Percentiles rank a stretch among this genome's conserved stretches.
phyloP scores from a whole-genome alignment of 2,329 filamentous ascomycete species.

The Aspergillus tubingensis region DNA sequence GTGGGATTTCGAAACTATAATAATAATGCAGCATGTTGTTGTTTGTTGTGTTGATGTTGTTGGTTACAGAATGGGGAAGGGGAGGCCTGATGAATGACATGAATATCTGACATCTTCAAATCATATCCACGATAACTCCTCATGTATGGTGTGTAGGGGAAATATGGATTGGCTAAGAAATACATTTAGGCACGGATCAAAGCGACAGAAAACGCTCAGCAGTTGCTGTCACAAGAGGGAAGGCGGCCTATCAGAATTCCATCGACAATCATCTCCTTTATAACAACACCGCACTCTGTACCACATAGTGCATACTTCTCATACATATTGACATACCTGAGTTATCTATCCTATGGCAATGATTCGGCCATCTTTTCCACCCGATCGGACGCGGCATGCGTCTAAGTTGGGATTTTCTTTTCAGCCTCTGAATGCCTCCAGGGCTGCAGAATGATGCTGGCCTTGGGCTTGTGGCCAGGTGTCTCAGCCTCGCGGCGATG shows the following conservation, averaged over 20 bases:
- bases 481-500: conserved; percentile 14
- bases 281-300: too few species aligned
- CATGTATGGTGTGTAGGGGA: background rate
- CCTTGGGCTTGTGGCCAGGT: conserved; percentile 9
- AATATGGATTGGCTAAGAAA: background rate
- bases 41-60: background rate
- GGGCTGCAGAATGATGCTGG: conserved; percentile 17
- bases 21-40: background rate
- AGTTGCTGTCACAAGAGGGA: background rate
- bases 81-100: too few species aligned
- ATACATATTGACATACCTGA: background rate
- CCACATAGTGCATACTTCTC: too few species aligned
- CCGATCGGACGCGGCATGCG: conserved; percentile 4
- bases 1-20: background rate
- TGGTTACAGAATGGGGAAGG: background rate
- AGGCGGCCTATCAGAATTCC: conserved; percentile 1
- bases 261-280: background rate
- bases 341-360: background rate
- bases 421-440: conserved; percentile 19
- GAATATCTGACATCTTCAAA: too few species aligned
- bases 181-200: background rate
- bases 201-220: background rate
- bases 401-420: conserved; percentile 4
- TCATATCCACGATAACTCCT: too few species aligned
- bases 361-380: background rate